Base-by-base conservation (phyloP, 1,284 basidiomycete genomes). In the Ceratobasidium sp. region DNA sequence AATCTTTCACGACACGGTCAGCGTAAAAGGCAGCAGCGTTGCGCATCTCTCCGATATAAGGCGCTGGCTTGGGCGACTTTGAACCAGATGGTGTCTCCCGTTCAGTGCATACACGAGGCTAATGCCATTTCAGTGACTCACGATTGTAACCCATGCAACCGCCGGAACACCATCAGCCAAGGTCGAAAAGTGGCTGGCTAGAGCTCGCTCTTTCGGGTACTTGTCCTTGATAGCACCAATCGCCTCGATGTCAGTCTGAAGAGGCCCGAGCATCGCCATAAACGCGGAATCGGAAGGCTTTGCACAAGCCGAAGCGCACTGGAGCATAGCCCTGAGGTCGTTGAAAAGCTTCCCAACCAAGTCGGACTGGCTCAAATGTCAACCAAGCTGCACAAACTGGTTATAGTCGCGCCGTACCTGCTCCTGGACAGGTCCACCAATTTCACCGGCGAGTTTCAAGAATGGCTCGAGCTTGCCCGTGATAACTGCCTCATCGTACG, bases 71-170 rank as follows among this genome's bases (percentile, higher is more conserved):
- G 19, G 89, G 87, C 76, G 90, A 87, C 93, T 96, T 78, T 43
- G 62, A 66, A 19, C 41, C 34, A 37, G 0, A n/a, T 19, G 53
- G 49, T 1, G 27, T 37, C 7, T 37, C 46, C 29, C 43, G 46
- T 41, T 64, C 61, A 74, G 41, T 71, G 49, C 39, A 72, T 73
- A 65, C 49, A 51, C 48, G 5, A 46, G 34, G 19, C 27, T 1
- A 9, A 31, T 13, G 34, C 0, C 11, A 41, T 22, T 49, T 34
- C 8, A 41, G 34, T 22, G 43, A 80, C 84, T 81, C 79, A 95
- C 95, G 71, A 91, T 86, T 61, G 91, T 88, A 58, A 99, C 90
- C 97, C 97, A 99, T n/a, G 92, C 96, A 69, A 94, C 89, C n/a
- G 88, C 90, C 9, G 91, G 86, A 0, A 90, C 91, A 14, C 93